Evolutionary conservation across 768 basidiomycete genomes (phyloP).

Genomic region (Rhodocollybia butyracea): DNA sequence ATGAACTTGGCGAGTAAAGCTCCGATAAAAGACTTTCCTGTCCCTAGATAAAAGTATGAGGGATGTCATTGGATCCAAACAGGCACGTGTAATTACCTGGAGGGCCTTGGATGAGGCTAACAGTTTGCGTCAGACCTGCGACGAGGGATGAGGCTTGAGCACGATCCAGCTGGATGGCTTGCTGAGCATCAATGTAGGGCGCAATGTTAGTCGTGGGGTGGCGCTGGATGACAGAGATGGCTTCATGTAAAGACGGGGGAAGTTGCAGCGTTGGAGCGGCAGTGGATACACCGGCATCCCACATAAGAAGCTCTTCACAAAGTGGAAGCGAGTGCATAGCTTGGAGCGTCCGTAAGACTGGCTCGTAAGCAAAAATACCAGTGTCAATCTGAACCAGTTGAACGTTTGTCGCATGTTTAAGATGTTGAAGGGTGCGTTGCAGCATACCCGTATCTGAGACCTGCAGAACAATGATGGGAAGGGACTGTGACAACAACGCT

Average conservation of each 20-base stretch:
- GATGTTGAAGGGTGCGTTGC: conserved; percentile 32
- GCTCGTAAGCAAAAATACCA: conserved; percentile 60
- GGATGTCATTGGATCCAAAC: too few relatives aligned
- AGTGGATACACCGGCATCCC: conserved; percentile 32
- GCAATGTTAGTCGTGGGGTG: conserved; percentile 40
- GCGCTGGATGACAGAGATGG: conserved; percentile 22
- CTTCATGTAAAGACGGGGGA: conserved; percentile 17
- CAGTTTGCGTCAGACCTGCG: conserved; percentile 48
- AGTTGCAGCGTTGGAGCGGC: conserved; percentile 5
- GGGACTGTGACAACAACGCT: conserved; percentile 41
- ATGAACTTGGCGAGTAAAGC: conserved; percentile 61
- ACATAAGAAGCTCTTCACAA: conserved; percentile 48
- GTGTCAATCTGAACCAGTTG: conserved; percentile 57
- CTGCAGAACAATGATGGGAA: conserved; percentile 52
- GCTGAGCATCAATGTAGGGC: conserved; percentile 30
- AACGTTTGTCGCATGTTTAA: conserved; percentile 34
- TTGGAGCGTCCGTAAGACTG: conserved; percentile 57
- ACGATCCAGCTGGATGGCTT: conserved; percentile 44
- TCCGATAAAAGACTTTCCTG: conserved; percentile 74
- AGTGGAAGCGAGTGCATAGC: conserved; percentile 42
- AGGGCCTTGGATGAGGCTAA: conserved; percentile 69
- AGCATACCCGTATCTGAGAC: conserved; percentile 41
- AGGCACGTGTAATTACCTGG: conserved; percentile 41
- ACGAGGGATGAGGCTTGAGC: conserved; percentile 49
- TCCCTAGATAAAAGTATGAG: too few relatives aligned